Conservation (phyloP, 169 alveolate species). For the Eimeria falciformis region DNA sequence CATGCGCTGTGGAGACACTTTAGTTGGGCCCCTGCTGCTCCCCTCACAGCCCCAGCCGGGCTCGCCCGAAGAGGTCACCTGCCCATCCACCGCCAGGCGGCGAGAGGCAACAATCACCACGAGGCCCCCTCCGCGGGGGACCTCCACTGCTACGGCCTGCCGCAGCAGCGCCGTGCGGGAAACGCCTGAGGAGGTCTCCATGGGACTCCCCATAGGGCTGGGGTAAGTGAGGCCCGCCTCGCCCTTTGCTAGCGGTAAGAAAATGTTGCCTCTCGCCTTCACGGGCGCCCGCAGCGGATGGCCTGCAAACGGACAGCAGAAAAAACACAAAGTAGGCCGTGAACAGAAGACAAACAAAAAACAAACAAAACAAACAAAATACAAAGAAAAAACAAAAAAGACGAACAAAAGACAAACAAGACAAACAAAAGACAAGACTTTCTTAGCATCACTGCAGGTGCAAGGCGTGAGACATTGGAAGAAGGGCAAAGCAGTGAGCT, state of each 20-base stretch:
- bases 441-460: no score
- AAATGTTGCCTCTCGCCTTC: neutral
- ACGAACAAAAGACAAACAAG: no score
- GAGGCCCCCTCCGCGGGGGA: conserved; percentile 65
- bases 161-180: neutral
- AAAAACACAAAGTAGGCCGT: no score
- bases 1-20: neutral
- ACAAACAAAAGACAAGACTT: no score
- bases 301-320: conserved; percentile 18
- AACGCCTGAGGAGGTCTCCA: neutral
- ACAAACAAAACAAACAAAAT: no score
- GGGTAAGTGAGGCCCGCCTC: neutral
- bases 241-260: conserved; percentile 9
- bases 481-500: no score
- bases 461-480: no score
- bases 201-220: neutral
- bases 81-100: conserved; percentile 55
- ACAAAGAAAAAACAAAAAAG: no score
- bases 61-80: conserved; percentile 67
- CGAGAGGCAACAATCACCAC: conserved; percentile 35
- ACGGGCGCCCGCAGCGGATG: conserved; percentile 21
- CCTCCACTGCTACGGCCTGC: neutral
- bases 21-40: neutral
- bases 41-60: conserved; percentile 53
- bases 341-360: no score